Evolutionary conservation across 176 grass and related monocot genomes (phyloP), one percentile per base, ranked within the genome.

Genomic region (Eleusine coracana): DNA sequence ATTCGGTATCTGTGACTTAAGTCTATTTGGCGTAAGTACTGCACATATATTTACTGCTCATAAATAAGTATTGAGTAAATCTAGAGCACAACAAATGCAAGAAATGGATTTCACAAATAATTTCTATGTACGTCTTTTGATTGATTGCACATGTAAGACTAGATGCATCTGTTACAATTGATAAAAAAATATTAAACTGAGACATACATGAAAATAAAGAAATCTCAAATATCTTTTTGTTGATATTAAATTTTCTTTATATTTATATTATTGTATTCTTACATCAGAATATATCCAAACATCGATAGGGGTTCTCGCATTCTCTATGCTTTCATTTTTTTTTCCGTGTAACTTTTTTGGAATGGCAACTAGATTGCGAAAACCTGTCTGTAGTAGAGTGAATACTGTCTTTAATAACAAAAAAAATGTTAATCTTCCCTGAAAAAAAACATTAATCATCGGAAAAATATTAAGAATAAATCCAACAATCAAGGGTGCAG

Each of bases 151-250:
- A 7, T 68, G 13, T 25, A 80, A 68, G 46, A 16, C 46, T 15
- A 79, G 10, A n/a, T 79, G 42, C 44, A 66, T 46, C 34, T 7
- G 11, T 39, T 59, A 39, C 10, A 39, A 66, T 58, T 40, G 15
- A 28, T 44, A 60, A 77, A 69, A 62, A 78, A 46, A 62, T 56
- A 69, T 56, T 84, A 16, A 69, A 46, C 54, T 65, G 10, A 69
- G 69, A 38, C 49, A 23, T 42, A 51, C 23, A 36, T 8, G 37
- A 74, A 81, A 34, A 34, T 34, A 34, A 21, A 56, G 51, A 21
- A 56, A 56, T 6, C 14, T 10, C 40, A 74, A 27, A 60, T 70
- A 4, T 64, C 40, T 27, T 16, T 82, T 40, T 77, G 16, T 70
- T 6, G 42, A 18, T 31, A 65, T 44, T 18, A 25, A 63, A 13